phyloP scores from a whole-genome alignment of 352 stramenopile species.

The Phytophthora pini region DNA sequence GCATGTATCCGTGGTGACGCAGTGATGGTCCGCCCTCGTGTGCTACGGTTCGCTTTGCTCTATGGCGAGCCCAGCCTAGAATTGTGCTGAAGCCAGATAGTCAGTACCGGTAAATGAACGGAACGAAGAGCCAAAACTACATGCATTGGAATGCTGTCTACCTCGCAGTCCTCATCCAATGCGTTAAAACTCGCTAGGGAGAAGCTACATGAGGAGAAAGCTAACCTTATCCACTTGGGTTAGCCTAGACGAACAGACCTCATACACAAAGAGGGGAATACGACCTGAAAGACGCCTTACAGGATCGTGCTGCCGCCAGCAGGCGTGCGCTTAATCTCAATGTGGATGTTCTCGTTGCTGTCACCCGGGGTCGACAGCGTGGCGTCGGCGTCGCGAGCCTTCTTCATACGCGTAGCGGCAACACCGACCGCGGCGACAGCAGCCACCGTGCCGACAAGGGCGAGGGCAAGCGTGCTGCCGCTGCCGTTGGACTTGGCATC shows the following conservation, averaged over 20 bases:
- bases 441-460: conserved; percentile 22
- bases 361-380: conserved; percentile 34
- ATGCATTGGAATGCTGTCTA: conserved; percentile 38
- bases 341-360: conserved; percentile 37
- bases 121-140: conserved; percentile 16
- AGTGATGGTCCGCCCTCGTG: conserved; percentile 1
- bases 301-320: conserved; percentile 52
- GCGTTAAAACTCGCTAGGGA: conserved; percentile 18
- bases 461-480: background rate
- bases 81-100: conserved; percentile 14
- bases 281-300: conserved; percentile 26
- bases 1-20: background rate
- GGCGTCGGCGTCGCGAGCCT: conserved; percentile 28
- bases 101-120: conserved; percentile 7
- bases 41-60: conserved; percentile 1
- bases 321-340: conserved; percentile 51
- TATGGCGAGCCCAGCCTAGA: background rate
- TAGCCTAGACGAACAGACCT: conserved; percentile 35
- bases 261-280: conserved; percentile 30
- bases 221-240: conserved; percentile 31
- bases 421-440: conserved; percentile 46
- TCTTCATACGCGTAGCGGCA: conserved; percentile 34
- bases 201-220: conserved; percentile 13
- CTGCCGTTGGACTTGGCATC: background rate
- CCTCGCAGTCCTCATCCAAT: conserved; percentile 21